These are phyloP conservation scores for Suhomyces panamericanus DNA, from an alignment of 1,139 yeast species.

Conservation along the genomic window DNA sequence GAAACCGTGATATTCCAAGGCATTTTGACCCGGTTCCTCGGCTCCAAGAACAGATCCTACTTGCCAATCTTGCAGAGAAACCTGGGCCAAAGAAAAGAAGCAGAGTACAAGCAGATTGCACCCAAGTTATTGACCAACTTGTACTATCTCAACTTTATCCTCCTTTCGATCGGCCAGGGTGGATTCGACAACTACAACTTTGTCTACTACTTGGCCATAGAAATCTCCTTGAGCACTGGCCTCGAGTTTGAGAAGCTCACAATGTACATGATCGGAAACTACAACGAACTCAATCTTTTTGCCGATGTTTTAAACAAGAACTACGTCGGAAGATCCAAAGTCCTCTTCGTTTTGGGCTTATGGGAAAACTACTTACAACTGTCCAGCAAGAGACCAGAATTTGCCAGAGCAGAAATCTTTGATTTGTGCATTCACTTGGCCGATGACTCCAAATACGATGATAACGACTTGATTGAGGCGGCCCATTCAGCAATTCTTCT, in stretches of 20 bases:
- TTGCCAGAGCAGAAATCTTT: conserved; percentile 37
- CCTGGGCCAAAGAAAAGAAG: conserved; percentile 11
- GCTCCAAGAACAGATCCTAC: conserved; percentile 16
- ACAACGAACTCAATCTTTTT: conserved; percentile 40
- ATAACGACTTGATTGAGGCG: conserved; percentile 54
- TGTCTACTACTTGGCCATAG: conserved; percentile 55
- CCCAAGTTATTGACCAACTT: conserved; percentile 45
- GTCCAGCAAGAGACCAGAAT: conserved; percentile 22
- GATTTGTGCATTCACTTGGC: conserved; percentile 47
- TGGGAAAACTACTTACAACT: conserved; percentile 58
- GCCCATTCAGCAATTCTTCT: conserved; percentile 66
- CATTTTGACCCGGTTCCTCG: conserved; percentile 41
- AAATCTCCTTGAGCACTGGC: conserved; percentile 37
- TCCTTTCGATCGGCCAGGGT: conserved; percentile 63
- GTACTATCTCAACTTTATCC: conserved; percentile 55
- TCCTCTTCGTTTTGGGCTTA: conserved; percentile 56
- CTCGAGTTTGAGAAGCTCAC: conserved; percentile 39
- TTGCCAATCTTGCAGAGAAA: conserved; percentile 10
- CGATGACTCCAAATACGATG: conserved; percentile 28
- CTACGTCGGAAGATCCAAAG: conserved; percentile 47
- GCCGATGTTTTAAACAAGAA: conserved; percentile 33
- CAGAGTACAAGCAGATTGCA: conserved; percentile 33
- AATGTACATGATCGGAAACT: conserved; percentile 39
- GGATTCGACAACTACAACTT: conserved; percentile 72
- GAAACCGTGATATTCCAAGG: conserved; percentile 59